phyloP scores from a whole-genome alignment of 495 filamentous ascomycete species.

The Aspergillus wentii region DNA sequence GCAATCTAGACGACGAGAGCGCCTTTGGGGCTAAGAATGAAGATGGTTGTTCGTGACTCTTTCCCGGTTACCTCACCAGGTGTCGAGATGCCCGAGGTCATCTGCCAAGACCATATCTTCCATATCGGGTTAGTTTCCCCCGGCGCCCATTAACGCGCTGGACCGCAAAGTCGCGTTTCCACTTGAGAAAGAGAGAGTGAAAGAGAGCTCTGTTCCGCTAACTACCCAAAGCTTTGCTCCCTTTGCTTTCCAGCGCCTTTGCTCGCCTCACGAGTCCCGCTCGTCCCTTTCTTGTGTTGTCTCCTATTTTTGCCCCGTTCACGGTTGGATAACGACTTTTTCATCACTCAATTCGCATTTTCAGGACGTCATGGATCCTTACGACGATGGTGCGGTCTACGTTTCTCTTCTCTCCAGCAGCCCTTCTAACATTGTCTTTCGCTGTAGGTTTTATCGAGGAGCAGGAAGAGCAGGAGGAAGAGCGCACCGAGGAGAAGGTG shows the following conservation, averaged over 20 bases:
- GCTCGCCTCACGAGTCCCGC: neutral
- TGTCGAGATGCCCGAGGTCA: constrained; percentile 7
- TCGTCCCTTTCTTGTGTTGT: neutral
- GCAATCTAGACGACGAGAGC: constrained; percentile 2
- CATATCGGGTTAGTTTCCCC: constrained; percentile 17
- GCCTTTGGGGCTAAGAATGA: neutral
- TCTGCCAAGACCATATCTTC: constrained; percentile 21
- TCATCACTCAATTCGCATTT: neutral
- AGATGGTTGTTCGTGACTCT: neutral
- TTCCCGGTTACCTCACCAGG: neutral
- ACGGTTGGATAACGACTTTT: constrained; percentile 1
- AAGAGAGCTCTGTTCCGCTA: constrained; percentile 4
- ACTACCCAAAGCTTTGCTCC: constrained; percentile 15
- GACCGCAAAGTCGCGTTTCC: constrained; percentile 22
- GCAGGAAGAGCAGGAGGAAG: constrained; percentile 61
- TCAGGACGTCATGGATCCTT: constrained; percentile 30
- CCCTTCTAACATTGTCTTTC: constrained; percentile 11
- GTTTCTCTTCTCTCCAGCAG: constrained; percentile 1
- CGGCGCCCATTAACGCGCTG: constrained; percentile 37
- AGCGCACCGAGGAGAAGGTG: constrained; percentile 72
- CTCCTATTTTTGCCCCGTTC: constrained; percentile 1
- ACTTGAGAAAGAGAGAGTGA: constrained; percentile 1
- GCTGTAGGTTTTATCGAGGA: constrained; percentile 33
- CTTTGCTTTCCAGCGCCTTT: constrained; percentile 3
- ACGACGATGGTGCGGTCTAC: constrained; percentile 31